phyloP scores from a whole-genome alignment of 2,329 filamentous ascomycete genomes.

The Furcasterigmium sp. region DNA sequence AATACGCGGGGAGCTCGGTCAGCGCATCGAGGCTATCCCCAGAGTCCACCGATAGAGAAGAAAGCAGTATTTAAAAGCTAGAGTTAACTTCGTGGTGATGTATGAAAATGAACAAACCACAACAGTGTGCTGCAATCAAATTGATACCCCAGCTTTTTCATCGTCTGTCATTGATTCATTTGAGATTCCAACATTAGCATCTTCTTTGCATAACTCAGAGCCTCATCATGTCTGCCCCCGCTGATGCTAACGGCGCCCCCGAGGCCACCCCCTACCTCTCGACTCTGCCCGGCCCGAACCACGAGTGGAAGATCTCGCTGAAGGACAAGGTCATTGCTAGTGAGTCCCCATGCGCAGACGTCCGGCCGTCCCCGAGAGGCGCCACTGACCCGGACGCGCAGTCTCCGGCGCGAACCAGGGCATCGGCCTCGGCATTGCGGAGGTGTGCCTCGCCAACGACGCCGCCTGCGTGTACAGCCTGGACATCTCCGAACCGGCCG shows the following conservation, averaged over 20 bases:
- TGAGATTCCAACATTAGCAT: background rate
- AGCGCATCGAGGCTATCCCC: too few relatives aligned
- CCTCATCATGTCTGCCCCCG: constrained; percentile 5
- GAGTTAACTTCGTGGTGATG: too few relatives aligned
- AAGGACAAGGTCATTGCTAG: constrained; percentile 30
- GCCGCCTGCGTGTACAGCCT: constrained; percentile 33
- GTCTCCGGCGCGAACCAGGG: constrained; percentile 39
- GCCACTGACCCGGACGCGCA: constrained; percentile 20
- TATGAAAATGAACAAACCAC: too few relatives aligned
- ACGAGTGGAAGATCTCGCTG: constrained; percentile 28
- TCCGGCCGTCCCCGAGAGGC: background rate
- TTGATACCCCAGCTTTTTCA: background rate
- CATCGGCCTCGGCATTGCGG: constrained; percentile 39
- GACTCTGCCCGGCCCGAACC: constrained; percentile 25
- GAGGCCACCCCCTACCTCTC: constrained; percentile 14
- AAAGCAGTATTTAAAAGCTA: too few relatives aligned
- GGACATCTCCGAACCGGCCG: constrained; percentile 29
- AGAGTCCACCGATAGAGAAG: too few relatives aligned
- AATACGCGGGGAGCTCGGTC: too few relatives aligned
- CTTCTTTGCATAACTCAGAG: background rate
- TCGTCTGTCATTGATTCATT: background rate
- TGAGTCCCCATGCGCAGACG: background rate
- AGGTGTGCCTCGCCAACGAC: constrained; percentile 38
- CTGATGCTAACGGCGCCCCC: background rate
- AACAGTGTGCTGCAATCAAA: too few relatives aligned